Conservation (phyloP, 2,329 filamentous ascomycete genomes). For the Colletotrichum lupini region DNA sequence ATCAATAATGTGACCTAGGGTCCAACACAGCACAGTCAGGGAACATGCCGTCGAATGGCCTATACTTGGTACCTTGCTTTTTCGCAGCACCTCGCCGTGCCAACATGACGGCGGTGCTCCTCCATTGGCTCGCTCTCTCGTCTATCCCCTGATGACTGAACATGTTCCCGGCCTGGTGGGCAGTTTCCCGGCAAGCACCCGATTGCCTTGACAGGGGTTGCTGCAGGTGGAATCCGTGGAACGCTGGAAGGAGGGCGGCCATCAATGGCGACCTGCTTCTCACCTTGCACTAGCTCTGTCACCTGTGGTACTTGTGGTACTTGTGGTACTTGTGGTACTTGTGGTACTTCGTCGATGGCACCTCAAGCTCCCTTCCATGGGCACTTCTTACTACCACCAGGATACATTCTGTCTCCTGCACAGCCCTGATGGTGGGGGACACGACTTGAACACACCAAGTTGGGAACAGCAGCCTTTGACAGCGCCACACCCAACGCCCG, state of each 20-base stretch:
- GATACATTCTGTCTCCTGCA: no score
- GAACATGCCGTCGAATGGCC: not conserved
- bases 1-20: not conserved
- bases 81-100: not conserved
- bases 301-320: not conserved
- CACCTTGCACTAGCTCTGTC: not conserved
- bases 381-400: no score
- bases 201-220: slow-evolving; percentile 20
- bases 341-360: not conserved
- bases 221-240: slow-evolving; percentile 12
- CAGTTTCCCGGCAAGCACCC: slow-evolving; percentile 28
- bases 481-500: not conserved
- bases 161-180: slow-evolving; percentile 19
- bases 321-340: not conserved
- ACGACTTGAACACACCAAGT: not conserved
- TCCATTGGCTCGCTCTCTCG: slow-evolving; percentile 17
- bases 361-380: no score
- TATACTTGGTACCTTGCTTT: not conserved
- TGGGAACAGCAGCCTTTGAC: not conserved
- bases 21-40: not conserved
- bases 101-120: not conserved
- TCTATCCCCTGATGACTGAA: slow-evolving; percentile 16
- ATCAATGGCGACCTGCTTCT: not conserved
- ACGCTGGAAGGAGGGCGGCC: slow-evolving; percentile 1
- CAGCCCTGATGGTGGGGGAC: not conserved